Percentiles rank a stretch among this genome's conserved stretches.
Evolutionary conservation across 148 eudicot genomes (phyloP).

Genomic region (Polygonum aviculare): DNA sequence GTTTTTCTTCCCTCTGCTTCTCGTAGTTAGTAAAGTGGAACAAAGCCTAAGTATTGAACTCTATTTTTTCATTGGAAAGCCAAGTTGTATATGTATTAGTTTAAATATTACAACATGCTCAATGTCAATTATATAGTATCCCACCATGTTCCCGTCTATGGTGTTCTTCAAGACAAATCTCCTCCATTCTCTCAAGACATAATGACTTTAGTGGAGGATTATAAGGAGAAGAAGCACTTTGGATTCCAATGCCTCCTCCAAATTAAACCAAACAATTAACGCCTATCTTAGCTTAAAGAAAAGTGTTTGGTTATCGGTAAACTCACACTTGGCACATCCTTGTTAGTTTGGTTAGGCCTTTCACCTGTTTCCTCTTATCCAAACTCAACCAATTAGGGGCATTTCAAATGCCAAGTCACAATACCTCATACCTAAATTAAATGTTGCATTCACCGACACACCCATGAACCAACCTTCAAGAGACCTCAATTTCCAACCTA

Average conservation of each 20-base stretch:
- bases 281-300: neutral
- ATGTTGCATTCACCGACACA: neutral
- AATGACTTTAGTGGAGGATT: neutral
- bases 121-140: neutral
- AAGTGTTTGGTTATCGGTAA: neutral
- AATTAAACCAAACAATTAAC: neutral
- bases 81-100: too few species aligned
- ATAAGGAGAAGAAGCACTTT: neutral
- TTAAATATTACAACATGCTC: neutral
- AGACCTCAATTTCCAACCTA: neutral
- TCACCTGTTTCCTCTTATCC: constrained; percentile 8
- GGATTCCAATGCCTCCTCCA: neutral
- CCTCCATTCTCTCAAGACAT: neutral
- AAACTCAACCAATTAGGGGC: neutral
- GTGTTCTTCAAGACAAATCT: neutral
- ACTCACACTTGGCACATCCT: neutral
- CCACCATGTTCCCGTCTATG: neutral
- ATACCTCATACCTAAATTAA: neutral
- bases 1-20: too few species aligned
- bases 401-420: neutral
- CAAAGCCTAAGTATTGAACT: neutral
- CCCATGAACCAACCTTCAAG: neutral
- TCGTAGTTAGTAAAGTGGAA: too few species aligned
- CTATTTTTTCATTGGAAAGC: too few species aligned
- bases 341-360: neutral